Conservation (phyloP, 2,329 filamentous ascomycete species). For the Talaromyces funiculosus region DNA sequence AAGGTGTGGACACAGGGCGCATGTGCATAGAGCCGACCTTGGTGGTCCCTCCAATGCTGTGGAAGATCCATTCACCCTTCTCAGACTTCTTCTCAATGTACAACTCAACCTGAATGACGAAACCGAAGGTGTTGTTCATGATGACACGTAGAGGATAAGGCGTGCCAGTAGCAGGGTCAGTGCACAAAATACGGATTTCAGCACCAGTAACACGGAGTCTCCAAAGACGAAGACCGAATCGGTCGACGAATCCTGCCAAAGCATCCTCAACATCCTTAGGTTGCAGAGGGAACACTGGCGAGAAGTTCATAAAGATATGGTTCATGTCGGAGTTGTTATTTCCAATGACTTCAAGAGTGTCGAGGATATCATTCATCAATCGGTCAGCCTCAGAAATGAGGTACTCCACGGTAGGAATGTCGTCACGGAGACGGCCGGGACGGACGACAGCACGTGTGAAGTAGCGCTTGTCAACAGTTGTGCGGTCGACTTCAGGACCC, state of each 20-base stretch:
- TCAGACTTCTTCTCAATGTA: slow-evolving; percentile 98
- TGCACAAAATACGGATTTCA: slow-evolving; percentile 98
- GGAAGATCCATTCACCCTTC: slow-evolving; percentile 97
- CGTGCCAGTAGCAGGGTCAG: slow-evolving; percentile 73
- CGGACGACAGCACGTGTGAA: slow-evolving; percentile 95
- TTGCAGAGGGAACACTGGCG: slow-evolving; percentile 86
- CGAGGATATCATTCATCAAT: slow-evolving; percentile 94
- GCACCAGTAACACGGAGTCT: slow-evolving; percentile 92
- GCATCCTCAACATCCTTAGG: slow-evolving; percentile 88
- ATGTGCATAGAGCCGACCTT: slow-evolving; percentile 96
- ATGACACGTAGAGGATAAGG: slow-evolving; percentile 91
- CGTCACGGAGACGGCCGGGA: slow-evolving; percentile 87
- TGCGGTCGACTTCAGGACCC: slow-evolving; percentile 75
- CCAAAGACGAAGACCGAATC: slow-evolving; percentile 92
- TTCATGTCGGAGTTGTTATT: slow-evolving; percentile 99
- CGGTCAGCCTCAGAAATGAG: slow-evolving; percentile 95
- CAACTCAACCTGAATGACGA: slow-evolving; percentile 94
- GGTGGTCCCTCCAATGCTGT: slow-evolving; percentile 90
- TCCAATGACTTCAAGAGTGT: slow-evolving; percentile 95
- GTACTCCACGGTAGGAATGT: slow-evolving; percentile 98
- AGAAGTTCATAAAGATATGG: slow-evolving; percentile 99
- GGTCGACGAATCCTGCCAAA: slow-evolving; percentile 89
- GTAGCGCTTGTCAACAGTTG: slow-evolving; percentile 70
- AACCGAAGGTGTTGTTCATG: slow-evolving; percentile 97
- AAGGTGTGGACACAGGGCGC: slow-evolving; percentile 82